Base-by-base conservation (phyloP, 176 grass and related monocot species). In the Musa troglodytarum region DNA sequence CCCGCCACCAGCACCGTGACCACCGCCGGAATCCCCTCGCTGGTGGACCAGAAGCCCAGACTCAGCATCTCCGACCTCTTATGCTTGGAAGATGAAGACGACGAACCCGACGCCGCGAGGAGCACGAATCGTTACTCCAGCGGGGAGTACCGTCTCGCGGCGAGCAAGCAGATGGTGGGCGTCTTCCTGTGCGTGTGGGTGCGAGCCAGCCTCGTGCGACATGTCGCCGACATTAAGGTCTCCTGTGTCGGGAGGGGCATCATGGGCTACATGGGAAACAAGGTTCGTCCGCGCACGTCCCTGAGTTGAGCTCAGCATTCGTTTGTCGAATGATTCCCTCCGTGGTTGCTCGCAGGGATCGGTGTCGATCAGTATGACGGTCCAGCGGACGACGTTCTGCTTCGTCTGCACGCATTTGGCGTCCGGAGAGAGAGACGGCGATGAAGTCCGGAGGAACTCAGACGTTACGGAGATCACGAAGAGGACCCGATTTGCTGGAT, bases 191-290 rank as follows among this genome's bases (percentile, higher is more conserved):
- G 94, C 71, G 86, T 98, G 64, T 98, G 94, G 94, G 74, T 89
- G 49, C 82, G 84, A 9, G 77, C 43, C 1, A 90, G 86, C 51
- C 56, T 93, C 14, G 54, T 87, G 63, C 80, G 56, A 16, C 77
- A 63, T 13, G 77, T 98, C 73, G 63, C 72, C 2, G 20, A 78
- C 23, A 72, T 98, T 25, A 74, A 81, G 56, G 88, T 93, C 23
- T 91, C 94, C 0, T 89, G 84, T 11, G 86, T 98, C 10, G 80
- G 94, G 9, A 78, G 82, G 82, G 94, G 94, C 52, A 85, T 98
- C 74, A 91, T 98, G 94, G 94, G 94, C 0, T 93, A 88, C 90
- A 93, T 93, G 94, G 94, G 94, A 8, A 98, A 97, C 17, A 97
- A 97, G 92, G 92, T 86, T 28, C 3, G 16, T 43, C n/a, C 13